A percentile compares a stretch with the other conserved stretches of the same genome.
Conservation (phyloP, 257 asterid genomes). For the Thymus quinquecostatus region DNA sequence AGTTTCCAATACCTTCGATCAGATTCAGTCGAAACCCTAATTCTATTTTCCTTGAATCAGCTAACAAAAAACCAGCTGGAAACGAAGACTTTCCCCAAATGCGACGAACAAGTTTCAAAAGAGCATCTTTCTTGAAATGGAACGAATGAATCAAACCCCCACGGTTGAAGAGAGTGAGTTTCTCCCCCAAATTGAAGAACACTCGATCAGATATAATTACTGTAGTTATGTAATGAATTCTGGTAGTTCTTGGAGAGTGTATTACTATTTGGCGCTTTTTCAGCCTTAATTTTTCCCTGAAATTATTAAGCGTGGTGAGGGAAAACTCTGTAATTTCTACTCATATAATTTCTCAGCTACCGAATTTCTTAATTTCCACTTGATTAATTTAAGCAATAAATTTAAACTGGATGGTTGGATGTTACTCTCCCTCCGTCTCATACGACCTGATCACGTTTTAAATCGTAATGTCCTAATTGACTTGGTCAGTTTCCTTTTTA, state of each 20-base stretch:
- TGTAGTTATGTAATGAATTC: neutral
- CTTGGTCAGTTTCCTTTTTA: too few species aligned
- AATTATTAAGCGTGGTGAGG: neutral
- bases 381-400: too few species aligned
- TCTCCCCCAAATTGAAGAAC: constrained; percentile 11
- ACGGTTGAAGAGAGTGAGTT: neutral
- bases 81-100: constrained; percentile 6
- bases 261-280: neutral
- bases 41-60: neutral
- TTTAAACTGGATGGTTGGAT: too few species aligned
- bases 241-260: neutral
- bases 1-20: constrained; percentile 11
- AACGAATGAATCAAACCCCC: constrained; percentile 9
- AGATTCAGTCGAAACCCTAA: constrained; percentile 7
- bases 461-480: too few species aligned
- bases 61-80: neutral
- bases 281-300: neutral
- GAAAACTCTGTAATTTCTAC: too few species aligned
- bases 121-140: constrained; percentile 24
- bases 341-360: too few species aligned
- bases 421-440: too few species aligned
- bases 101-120: constrained; percentile 5
- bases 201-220: neutral
- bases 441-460: too few species aligned
- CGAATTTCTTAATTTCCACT: too few species aligned